Percentiles rank a stretch among this genome's conserved stretches.
These are phyloP conservation scores for Acorus calamus DNA, from an alignment of 106 monocot genomes.

Conservation along the genomic window DNA sequence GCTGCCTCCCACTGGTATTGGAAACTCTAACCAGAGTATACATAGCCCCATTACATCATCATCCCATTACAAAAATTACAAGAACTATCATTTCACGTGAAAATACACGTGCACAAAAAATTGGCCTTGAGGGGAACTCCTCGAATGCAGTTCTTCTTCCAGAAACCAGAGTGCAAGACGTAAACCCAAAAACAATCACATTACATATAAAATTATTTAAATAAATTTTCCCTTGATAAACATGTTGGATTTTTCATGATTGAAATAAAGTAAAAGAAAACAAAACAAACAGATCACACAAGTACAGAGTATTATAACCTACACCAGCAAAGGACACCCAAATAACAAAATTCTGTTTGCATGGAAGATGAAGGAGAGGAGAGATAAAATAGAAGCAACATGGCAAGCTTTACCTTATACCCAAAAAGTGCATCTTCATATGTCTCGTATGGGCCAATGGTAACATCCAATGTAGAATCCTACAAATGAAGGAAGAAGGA, in stretches of 20 bases:
- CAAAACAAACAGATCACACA: neutral
- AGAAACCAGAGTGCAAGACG: too few relatives aligned
- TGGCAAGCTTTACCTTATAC: constrained; percentile 54
- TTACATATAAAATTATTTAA: neutral
- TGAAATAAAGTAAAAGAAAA: neutral
- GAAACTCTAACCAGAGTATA: too few relatives aligned
- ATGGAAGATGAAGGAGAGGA: neutral
- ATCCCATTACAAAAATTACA: too few relatives aligned
- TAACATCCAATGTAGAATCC: constrained; percentile 94
- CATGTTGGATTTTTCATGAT: too few relatives aligned
- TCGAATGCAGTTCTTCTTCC: too few relatives aligned
- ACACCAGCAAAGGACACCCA: neutral
- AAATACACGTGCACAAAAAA: too few relatives aligned
- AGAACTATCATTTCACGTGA: too few relatives aligned
- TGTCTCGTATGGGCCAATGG: constrained; percentile 97
- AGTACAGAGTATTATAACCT: too few relatives aligned
- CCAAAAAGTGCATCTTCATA: constrained; percentile 96
- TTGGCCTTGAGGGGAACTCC: too few relatives aligned
- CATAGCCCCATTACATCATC: too few relatives aligned
- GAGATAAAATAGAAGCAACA: neutral
- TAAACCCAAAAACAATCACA: neutral
- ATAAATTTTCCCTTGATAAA: too few relatives aligned
- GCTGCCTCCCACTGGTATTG: too few relatives aligned
- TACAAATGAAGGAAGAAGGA: constrained; percentile 12
- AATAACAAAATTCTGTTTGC: neutral